Evolutionary conservation across 2,329 filamentous ascomycete species (phyloP).

Genomic region (Biscogniauxia marginata): DNA sequence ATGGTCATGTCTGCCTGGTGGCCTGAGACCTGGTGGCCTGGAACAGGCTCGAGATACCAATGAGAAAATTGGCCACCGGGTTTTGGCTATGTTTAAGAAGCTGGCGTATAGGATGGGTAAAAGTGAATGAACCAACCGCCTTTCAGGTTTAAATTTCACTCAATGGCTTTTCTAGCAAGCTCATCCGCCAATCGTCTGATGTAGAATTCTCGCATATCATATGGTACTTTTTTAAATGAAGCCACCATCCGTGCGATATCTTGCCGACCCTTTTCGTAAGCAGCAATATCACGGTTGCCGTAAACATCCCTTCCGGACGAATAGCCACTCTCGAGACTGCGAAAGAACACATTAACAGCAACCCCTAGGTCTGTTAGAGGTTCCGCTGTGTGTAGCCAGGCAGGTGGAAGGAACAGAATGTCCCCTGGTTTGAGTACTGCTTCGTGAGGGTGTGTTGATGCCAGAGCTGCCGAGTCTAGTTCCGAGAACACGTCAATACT

Average conservation of each 20-base stretch:
- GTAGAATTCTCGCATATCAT: slow-evolving; percentile 72
- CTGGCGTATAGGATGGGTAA: not conserved
- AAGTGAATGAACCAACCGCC: not conserved
- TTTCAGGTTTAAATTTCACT: slow-evolving; percentile 5
- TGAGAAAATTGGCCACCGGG: slow-evolving; percentile 34
- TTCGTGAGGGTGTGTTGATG: slow-evolving; percentile 62
- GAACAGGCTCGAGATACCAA: slow-evolving; percentile 39
- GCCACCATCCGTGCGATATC: slow-evolving; percentile 67
- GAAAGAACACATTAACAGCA: slow-evolving; percentile 89
- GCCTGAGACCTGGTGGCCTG: slow-evolving; percentile 39
- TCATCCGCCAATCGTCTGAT: slow-evolving; percentile 69
- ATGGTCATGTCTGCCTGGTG: slow-evolving; percentile 46
- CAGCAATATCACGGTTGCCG: slow-evolving; percentile 80
- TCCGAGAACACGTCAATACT: slow-evolving; percentile 67
- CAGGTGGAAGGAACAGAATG: slow-evolving; percentile 74
- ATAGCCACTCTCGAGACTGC: slow-evolving; percentile 65
- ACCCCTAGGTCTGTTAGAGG: slow-evolving; percentile 62
- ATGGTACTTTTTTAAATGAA: slow-evolving; percentile 63
- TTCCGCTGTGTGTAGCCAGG: slow-evolving; percentile 79
- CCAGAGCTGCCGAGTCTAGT: slow-evolving; percentile 40
- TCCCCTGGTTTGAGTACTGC: slow-evolving; percentile 69
- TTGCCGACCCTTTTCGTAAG: slow-evolving; percentile 77
- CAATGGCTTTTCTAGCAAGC: slow-evolving; percentile 38
- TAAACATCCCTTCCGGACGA: slow-evolving; percentile 79
- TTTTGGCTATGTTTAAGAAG: not conserved